Base-by-base conservation (phyloP, 768 basidiomycete genomes). In the Leucogyrophana mollusca region DNA sequence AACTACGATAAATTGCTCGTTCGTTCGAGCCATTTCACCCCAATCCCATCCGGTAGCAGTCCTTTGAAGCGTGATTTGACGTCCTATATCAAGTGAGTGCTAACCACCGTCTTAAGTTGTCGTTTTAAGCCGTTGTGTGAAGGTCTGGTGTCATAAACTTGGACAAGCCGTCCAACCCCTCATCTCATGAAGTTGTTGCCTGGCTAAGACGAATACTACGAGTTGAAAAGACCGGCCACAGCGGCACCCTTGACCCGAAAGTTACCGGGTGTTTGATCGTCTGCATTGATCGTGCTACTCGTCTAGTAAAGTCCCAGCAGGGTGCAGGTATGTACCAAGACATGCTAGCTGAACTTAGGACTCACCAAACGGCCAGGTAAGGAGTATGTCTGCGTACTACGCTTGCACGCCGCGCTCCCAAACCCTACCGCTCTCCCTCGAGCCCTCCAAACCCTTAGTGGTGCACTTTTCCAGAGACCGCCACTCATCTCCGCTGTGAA, bases 401-500 rank as follows among this genome's bases (percentile, higher is more conserved):
- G 96, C 51, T 77, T 98, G 38, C 96, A 99, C 71, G 83, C 87
- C 47, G 72, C 73, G 42, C 80, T 98, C 10, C 76, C 85, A 36
- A 85, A 83, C 59, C 88, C 94, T 43, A 79, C 92, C 50, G 80
- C 88, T 11, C 83, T 99, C 51, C 89, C 94, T 38, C 85, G 95
- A 55, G 92, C 93, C 34, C 80, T 99, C 50, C 93, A 98, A 67
- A 99, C 96, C 22, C 76, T 99, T 48, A 97, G 93, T 40, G 96
- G 96, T 62, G 96, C 96, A 7, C 82, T 99, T 47, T 99, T 99
- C 75, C 96, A 99, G 76, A 89, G 96, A 34, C 96, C 96, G 9
- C 96, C 96, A 43, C 82, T 99, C 49, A 99, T 99, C 61, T 98
- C 95, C 34, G 96, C 96, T 52, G 96, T 99, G 52, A 99, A 99